Percentiles rank a stretch among this genome's conserved stretches.
Evolutionary conservation across 306 rosid species (phyloP).

Genomic region (Gastrolobium bilobum): DNA sequence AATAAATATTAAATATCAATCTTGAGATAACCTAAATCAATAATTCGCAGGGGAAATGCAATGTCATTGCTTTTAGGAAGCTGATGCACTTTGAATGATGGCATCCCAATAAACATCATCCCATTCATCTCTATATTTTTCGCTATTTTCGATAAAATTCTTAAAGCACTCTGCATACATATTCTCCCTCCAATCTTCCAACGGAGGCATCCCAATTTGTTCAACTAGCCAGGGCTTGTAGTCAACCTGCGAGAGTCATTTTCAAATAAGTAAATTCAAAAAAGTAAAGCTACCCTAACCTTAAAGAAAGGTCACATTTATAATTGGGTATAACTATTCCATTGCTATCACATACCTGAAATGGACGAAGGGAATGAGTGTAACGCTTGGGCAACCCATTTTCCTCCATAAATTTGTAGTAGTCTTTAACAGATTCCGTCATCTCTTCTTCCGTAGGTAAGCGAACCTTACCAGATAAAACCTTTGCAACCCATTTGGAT

Average conservation of each 20-base stretch:
- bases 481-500: conserved; percentile 51
- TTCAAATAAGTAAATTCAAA: background rate
- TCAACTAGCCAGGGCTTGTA: conserved; percentile 44
- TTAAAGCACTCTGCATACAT: conserved; percentile 35
- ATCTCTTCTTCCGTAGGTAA: no score
- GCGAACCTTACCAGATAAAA: conserved; percentile 44
- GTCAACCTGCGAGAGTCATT: conserved; percentile 17
- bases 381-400: no score
- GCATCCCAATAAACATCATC: conserved; percentile 42
- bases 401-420: no score
- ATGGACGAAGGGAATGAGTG: no score
- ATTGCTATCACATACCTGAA: background rate
- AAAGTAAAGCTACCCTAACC: background rate
- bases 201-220: conserved; percentile 35
- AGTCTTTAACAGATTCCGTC: no score
- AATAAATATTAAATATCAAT: no score
- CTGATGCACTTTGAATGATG: conserved; percentile 25
- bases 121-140: conserved; percentile 47
- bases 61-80: no score
- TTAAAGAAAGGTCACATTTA: background rate
- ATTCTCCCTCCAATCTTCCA: conserved; percentile 39
- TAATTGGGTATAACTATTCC: background rate
- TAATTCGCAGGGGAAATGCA: no score
- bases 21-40: no score
- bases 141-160: background rate